A percentile compares a stretch with the other conserved stretches of the same genome.
Evolutionary conservation across 805 yeast species (phyloP).

Genomic region (Saturnispora serradocipensis): DNA sequence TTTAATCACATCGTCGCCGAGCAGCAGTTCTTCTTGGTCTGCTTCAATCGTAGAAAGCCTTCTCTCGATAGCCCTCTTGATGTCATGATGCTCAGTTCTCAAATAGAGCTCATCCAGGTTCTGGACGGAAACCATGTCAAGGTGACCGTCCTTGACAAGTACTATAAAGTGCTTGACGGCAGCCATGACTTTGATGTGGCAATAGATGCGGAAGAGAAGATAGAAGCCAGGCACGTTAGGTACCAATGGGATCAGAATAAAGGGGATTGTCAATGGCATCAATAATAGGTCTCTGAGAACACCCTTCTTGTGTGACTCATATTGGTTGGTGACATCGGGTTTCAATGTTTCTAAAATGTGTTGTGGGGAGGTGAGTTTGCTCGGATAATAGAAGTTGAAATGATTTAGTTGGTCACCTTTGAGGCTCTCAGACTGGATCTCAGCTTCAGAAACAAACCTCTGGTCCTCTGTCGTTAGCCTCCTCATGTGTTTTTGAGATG

Average conservation of each 20-base stretch:
- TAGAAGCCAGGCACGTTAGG: slow-evolving; percentile 94
- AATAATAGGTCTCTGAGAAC: slow-evolving; percentile 45
- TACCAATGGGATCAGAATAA: slow-evolving; percentile 72
- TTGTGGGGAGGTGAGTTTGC: slow-evolving; percentile 23
- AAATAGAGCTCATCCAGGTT: slow-evolving; percentile 26
- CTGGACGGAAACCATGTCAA: slow-evolving; percentile 26
- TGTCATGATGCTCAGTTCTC: slow-evolving; percentile 16
- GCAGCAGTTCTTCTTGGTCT: slow-evolving; percentile 32
- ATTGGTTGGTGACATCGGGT: slow-evolving; percentile 35
- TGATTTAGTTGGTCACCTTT: slow-evolving; percentile 23
- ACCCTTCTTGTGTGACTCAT: slow-evolving; percentile 45
- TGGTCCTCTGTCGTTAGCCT: slow-evolving; percentile 28
- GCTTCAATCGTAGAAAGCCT: slow-evolving; percentile 5
- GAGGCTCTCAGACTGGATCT: slow-evolving; percentile 11
- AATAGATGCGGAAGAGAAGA: slow-evolving; percentile 69
- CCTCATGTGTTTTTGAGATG: slow-evolving; percentile 53
- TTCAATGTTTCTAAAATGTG: slow-evolving; percentile 32
- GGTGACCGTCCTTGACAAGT: slow-evolving; percentile 35
- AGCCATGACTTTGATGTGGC: slow-evolving; percentile 68
- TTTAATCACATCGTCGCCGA: slow-evolving; percentile 36
- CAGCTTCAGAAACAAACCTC: slow-evolving; percentile 4
- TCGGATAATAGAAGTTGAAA: slow-evolving; percentile 47
- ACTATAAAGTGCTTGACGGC: slow-evolving; percentile 65
- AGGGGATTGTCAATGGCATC: slow-evolving; percentile 71
- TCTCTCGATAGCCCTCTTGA: slow-evolving; percentile 15